phyloP scores from a whole-genome alignment of 306 rosid species.

The Cucurbita maxima region DNA sequence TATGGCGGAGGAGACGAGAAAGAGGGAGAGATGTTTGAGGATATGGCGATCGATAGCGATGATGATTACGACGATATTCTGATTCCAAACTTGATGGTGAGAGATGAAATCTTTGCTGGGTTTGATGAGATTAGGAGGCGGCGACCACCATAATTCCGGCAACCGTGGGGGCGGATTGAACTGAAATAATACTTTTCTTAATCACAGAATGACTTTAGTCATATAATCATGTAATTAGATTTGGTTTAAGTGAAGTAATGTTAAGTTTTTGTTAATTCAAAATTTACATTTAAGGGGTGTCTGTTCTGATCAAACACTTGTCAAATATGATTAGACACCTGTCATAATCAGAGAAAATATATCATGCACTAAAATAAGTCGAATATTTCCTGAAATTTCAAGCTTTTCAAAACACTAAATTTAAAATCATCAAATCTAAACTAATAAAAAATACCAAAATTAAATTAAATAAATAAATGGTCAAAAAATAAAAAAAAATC shows the following conservation, averaged over 20 bases:
- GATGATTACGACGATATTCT: slow-evolving; percentile 10
- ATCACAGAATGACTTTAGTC: background rate
- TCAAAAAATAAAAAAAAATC: too few relatives aligned
- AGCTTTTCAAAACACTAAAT: too few relatives aligned
- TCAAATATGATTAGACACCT: background rate
- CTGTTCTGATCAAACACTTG: too few relatives aligned
- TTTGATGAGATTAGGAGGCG: background rate
- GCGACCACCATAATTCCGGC: background rate
- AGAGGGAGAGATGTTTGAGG: background rate
- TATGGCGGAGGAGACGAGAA: background rate
- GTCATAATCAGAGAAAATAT: background rate
- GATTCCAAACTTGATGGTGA: slow-evolving; percentile 26
- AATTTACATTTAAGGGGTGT: too few relatives aligned
- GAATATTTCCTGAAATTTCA: too few relatives aligned
- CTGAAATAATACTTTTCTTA: background rate
- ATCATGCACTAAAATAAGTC: too few relatives aligned
- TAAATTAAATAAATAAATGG: too few relatives aligned
- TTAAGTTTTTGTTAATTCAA: background rate
- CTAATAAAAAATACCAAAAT: too few relatives aligned
- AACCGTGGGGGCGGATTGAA: background rate
- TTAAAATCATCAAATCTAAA: too few relatives aligned
- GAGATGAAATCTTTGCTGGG: slow-evolving; percentile 26
- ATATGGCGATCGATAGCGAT: background rate
- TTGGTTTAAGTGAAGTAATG: background rate
- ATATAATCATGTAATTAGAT: background rate